Base-by-base conservation (phyloP, 192 early-diverging fungal species). In the Allomyces arbusculus region DNA sequence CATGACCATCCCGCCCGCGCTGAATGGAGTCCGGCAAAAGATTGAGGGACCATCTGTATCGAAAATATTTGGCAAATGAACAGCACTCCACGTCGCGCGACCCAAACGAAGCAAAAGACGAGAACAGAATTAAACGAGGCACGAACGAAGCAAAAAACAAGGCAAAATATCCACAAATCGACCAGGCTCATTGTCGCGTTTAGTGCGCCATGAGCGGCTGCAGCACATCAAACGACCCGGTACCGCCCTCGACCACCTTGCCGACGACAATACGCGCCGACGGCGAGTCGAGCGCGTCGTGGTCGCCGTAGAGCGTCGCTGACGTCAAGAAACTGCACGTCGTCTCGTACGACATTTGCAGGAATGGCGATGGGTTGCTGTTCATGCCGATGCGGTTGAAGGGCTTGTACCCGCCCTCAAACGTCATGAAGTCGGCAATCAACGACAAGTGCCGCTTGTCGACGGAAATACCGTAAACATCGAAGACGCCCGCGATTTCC, bases 391-490 rank as follows among this genome's bases (percentile, higher is more conserved):
- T 89, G 24, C 95, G 87, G 81, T 92, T 95, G 80, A 97, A 97
- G 8, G 96, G 89, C 69, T 97, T 97, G 82, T 89, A 99, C 3
- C 86, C 91, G 66, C 97, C 95, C 78, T 97, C 97, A 71, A 95
- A 97, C 0, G 97, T 99, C 97, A 99, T 99, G 72, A 94, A 97
- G 72, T 99, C 97, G 58, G 94, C 94, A 75, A 99, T 94, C 67
- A 99, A 71, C 44, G 84, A 84, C 75, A 99, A 84, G 72, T 99
- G 97, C n/a, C 95, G 87, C 50, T 78, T 78, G 75, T 99, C 90
- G 64, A 99, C 90, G 61, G 75, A 80, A 66, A 99, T 99, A 63
- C 92, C 87, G 72, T 97, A 99, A 3, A 87, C 91, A 45, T 80
- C 86, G 71, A 99, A 99, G 40, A 99, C 97, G 24, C 78, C 77